Conservation (phyloP, 441 rosid genomes). For the Iberis amara region DNA sequence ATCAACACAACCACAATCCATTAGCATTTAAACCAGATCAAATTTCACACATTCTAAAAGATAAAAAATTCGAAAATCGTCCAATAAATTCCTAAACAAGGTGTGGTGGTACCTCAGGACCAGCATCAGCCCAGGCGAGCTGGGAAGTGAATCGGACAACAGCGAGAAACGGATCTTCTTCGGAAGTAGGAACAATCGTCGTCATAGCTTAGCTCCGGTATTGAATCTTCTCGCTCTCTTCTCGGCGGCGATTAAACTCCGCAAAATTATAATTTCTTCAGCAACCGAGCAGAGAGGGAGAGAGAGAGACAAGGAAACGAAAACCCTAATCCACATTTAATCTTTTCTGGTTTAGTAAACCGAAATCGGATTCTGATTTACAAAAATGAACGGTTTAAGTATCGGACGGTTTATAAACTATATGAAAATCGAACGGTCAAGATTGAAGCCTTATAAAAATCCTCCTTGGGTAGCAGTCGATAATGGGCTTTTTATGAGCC, state of each 20-base stretch:
- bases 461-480: neutral
- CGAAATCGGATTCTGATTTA: neutral
- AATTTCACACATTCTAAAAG: too few species aligned
- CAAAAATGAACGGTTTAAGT: neutral
- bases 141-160: slow-evolving; percentile 90
- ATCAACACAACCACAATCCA: too few species aligned
- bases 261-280: slow-evolving; percentile 7
- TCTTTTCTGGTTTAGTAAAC: slow-evolving; percentile 15
- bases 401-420: slow-evolving; percentile 17
- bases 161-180: slow-evolving; percentile 84
- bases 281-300: slow-evolving; percentile 33
- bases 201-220: slow-evolving; percentile 41
- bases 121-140: slow-evolving; percentile 97
- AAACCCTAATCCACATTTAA: slow-evolving; percentile 38
- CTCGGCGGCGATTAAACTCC: slow-evolving; percentile 31
- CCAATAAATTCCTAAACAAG: neutral
- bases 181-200: slow-evolving; percentile 88
- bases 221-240: neutral
- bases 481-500: too few species aligned
- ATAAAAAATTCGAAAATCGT: too few species aligned
- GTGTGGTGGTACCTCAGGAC: slow-evolving; percentile 62
- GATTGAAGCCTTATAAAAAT: slow-evolving; percentile 16
- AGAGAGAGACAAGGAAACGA: neutral
- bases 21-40: too few species aligned
- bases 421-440: slow-evolving; percentile 13